Evolutionary conservation across 2,329 filamentous ascomycete genomes (phyloP).

Genomic region (Colletotrichum cordylinicola): DNA sequence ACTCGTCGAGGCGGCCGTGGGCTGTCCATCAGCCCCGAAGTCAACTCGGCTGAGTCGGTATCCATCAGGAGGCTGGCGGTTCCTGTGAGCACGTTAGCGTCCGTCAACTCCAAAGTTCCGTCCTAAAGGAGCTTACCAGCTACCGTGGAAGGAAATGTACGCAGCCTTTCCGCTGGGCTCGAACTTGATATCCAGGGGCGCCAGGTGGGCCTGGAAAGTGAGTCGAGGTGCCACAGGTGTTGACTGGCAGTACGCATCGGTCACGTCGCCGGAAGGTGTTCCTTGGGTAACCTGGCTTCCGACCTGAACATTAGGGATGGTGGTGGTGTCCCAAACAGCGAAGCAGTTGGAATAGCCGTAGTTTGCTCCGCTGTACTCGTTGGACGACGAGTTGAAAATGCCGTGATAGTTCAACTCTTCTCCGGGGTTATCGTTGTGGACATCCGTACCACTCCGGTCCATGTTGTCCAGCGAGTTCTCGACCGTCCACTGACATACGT

Average conservation of each 20-base stretch:
- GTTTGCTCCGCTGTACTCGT: slow-evolving; percentile 37
- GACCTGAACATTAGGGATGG: slow-evolving; percentile 44
- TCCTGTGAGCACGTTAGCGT: slow-evolving; percentile 25
- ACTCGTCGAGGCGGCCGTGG: slow-evolving; percentile 37
- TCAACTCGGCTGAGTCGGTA: slow-evolving; percentile 43
- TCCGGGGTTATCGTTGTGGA: slow-evolving; percentile 73
- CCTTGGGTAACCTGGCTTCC: slow-evolving; percentile 56
- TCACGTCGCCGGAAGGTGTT: slow-evolving; percentile 28
- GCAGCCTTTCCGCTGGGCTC: slow-evolving; percentile 60
- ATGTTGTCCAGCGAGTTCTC: slow-evolving; percentile 76
- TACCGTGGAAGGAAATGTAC: slow-evolving; percentile 77
- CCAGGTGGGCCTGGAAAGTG: slow-evolving; percentile 69
- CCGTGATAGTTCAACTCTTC: slow-evolving; percentile 80
- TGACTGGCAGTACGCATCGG: slow-evolving; percentile 40
- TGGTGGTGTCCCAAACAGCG: slow-evolving; percentile 62
- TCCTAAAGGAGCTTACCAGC: slow-evolving; percentile 54
- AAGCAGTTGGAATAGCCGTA: slow-evolving; percentile 50
- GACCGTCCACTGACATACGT: slow-evolving; percentile 51
- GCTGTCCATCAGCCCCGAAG: slow-evolving; percentile 39
- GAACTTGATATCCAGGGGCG: slow-evolving; percentile 77
- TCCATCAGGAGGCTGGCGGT: slow-evolving; percentile 38
- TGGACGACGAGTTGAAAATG: slow-evolving; percentile 45
- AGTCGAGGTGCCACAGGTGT: slow-evolving; percentile 55
- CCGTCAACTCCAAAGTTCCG: neutral
- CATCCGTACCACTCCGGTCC: slow-evolving; percentile 59